phyloP scores from a whole-genome alignment of 345 rosid species.

The Syzygium jambos region DNA sequence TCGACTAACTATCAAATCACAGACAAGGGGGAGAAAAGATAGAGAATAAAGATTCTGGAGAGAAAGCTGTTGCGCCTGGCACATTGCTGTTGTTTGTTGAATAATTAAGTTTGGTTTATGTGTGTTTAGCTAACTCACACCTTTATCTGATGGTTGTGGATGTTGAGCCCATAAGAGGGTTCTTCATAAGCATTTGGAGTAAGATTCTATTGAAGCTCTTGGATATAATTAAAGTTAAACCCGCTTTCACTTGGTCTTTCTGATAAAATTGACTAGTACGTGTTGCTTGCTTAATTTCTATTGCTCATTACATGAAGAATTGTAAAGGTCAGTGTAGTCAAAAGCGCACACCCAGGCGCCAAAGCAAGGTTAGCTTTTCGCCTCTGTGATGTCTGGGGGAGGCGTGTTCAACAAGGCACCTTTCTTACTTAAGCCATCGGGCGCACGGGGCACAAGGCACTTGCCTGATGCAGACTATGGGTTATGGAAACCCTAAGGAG shows the following conservation, averaged over 20 bases:
- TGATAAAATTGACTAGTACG: neutral
- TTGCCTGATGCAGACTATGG: neutral
- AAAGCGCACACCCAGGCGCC: neutral
- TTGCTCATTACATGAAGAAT: neutral
- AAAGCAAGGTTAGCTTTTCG: neutral
- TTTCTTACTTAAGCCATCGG: neutral
- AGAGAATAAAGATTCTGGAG: neutral
- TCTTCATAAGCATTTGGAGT: neutral
- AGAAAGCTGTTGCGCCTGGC: neutral
- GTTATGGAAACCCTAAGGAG: neutral
- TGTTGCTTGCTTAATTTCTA: neutral
- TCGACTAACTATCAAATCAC: neutral
- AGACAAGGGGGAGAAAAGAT: neutral
- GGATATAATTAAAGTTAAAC: neutral
- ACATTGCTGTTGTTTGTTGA: neutral
- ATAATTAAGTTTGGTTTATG: neutral
- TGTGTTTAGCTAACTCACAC: neutral
- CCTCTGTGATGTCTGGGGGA: neutral
- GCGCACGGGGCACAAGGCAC: neutral
- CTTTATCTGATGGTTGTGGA: neutral
- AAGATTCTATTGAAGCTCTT: neutral
- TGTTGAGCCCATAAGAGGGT: neutral
- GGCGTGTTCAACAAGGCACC: neutral
- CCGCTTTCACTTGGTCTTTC: neutral
- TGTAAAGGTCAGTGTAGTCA: neutral